Evolutionary conservation across 257 asterid genomes (phyloP), one percentile per base, ranked within the genome.

Genomic region (Cruciata laevipes): DNA sequence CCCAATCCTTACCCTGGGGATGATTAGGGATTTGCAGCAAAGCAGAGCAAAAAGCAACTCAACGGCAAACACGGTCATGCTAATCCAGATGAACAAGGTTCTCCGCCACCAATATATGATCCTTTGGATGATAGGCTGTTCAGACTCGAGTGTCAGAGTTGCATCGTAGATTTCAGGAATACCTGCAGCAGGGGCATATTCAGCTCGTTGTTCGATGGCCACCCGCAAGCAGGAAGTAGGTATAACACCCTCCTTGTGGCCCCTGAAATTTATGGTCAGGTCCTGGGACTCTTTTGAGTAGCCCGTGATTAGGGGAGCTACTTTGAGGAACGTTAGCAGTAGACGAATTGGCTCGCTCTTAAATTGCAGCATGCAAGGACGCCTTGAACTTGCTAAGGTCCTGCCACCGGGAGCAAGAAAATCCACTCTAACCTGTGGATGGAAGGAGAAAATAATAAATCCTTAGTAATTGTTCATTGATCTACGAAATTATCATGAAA

Each of bases 81-180:
- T 83, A 63, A 84, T 70, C 97, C 97, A 88, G 52, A 86, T 85
- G 66, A 84, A 93, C 40, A 93, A 64, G n/a, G 96, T 86, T 65
- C 71, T 86, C 79, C 74, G 86, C 97, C 96, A 93, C 66, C 68
- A 81, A 97, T 97, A 93, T 60, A 86, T 4, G 27, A 82, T 56
- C 74, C 81, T 83, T 74, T 80, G 84, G 59, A 76, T 70, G 3
- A 86, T 71, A 52, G 97, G 97, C 67, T 83, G 99, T 66, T 90
- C 87, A 3, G 97, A 87, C 64, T 86, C 90, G 47, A 90, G 80
- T 30, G 51, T 56, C 37, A 90, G 73, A 71, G 83, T 81, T 20
- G 96, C 91, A 38, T 76, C 20, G 70, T 93, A 93, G 59, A 93
- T 83, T 76, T 90, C 96, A 27, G 96, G 99, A 66, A 87, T 78